phyloP scores from a whole-genome alignment of 2,329 filamentous ascomycete species.

The Colletotrichum gigasporum region DNA sequence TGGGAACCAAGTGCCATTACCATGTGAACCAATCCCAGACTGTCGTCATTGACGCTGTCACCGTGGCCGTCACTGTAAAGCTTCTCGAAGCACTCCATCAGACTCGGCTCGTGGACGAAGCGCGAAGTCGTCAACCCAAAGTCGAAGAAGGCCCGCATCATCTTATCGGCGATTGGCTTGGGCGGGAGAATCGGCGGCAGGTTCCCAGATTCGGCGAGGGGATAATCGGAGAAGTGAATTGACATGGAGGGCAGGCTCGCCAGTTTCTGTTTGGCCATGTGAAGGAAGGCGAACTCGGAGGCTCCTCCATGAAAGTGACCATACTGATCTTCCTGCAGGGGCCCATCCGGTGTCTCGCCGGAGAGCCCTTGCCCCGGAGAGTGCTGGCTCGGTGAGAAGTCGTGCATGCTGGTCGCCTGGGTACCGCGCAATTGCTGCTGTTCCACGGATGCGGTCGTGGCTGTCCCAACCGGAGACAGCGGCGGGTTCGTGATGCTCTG shows the following conservation, averaged over 20 bases:
- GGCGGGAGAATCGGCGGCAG: not conserved
- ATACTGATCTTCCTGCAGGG: not conserved
- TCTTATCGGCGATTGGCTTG: not conserved
- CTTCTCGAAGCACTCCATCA: not conserved
- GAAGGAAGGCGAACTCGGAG: not conserved
- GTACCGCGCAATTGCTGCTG: not conserved
- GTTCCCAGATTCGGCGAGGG: not conserved
- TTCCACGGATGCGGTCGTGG: not conserved
- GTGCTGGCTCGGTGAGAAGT: not conserved
- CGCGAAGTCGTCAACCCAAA: not conserved
- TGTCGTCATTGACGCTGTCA: not conserved
- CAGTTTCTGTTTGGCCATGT: not conserved
- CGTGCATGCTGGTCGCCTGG: not conserved
- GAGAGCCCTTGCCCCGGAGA: not conserved
- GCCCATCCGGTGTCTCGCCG: not conserved
- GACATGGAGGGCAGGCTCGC: not conserved
- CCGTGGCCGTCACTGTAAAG: not conserved
- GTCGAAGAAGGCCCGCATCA: not conserved
- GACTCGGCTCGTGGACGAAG: not conserved
- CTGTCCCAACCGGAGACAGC: not conserved
- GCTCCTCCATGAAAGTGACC: not conserved
- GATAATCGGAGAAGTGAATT: not conserved
- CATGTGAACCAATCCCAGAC: not conserved
- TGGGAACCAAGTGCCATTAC: not conserved
- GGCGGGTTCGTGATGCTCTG: not conserved